A percentile compares a stretch with the other conserved stretches of the same genome.
These are phyloP conservation scores for Sugiyamaella sp. DNA, from an alignment of 1,139 yeast species.

Conservation along the genomic window DNA sequence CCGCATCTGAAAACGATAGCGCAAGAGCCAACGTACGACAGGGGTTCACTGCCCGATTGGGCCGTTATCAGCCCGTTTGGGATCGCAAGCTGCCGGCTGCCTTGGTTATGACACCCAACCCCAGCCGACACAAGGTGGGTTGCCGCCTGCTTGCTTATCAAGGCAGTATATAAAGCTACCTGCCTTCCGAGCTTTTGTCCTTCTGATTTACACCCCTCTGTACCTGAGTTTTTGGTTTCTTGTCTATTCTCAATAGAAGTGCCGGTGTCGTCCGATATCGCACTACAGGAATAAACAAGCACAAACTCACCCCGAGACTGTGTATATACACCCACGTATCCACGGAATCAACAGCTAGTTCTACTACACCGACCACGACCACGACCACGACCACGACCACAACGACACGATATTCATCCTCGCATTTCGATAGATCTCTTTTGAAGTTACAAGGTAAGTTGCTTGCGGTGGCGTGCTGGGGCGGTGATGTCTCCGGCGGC, in stretches of 20 bases:
- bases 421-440: background rate
- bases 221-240: background rate
- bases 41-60: conserved; percentile 2
- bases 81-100: background rate
- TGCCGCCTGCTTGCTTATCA: background rate
- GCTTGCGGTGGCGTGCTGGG: background rate
- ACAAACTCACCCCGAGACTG: too few species aligned
- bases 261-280: background rate
- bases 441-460: background rate
- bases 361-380: background rate
- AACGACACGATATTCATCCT: background rate
- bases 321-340: too few species aligned
- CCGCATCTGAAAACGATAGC: conserved; percentile 9
- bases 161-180: background rate
- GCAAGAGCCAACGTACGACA: conserved; percentile 5
- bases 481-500: too few species aligned
- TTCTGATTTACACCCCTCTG: background rate
- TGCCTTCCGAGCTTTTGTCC: background rate
- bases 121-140: background rate
- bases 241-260: background rate
- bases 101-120: conserved; percentile 12
- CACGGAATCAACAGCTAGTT: too few species aligned
- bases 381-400: background rate
- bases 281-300: background rate
- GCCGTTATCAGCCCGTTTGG: conserved; percentile 11